Percentiles rank a stretch among this genome's conserved stretches.
phyloP scores from a whole-genome alignment of 2,329 filamentous ascomycete genomes.

The Scedosporium apiospermum region DNA sequence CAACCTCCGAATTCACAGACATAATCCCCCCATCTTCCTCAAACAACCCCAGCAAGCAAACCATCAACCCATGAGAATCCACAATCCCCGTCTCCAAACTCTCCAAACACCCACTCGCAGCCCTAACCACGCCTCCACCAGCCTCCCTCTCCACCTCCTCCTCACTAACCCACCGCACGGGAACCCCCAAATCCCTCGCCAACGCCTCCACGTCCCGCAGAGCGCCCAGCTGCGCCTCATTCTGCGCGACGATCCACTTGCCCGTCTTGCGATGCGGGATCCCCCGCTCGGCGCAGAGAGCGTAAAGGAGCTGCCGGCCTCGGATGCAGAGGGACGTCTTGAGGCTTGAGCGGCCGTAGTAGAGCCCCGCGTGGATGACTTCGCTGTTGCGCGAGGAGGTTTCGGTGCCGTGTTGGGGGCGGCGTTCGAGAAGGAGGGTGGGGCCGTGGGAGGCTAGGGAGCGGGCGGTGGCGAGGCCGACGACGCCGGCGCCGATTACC shows the following conservation, averaged over 20 bases:
- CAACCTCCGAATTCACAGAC: conserved; percentile 60
- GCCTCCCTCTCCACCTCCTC: conserved; percentile 33
- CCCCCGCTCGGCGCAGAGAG: conserved; percentile 55
- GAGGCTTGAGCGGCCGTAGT: conserved; percentile 67
- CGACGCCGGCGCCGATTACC: conserved; percentile 53
- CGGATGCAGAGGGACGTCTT: conserved; percentile 78
- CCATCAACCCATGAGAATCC: conserved; percentile 79
- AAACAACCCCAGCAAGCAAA: conserved; percentile 65
- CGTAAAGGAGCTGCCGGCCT: conserved; percentile 71
- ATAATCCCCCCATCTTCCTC: conserved; percentile 67
- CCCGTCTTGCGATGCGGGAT: conserved; percentile 69
- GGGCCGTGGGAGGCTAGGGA: conserved; percentile 56
- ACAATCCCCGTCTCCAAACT: conserved; percentile 82
- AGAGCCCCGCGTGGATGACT: conserved; percentile 92
- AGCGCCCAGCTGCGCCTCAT: conserved; percentile 55
- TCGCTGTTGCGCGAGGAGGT: conserved; percentile 88
- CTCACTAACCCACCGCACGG: conserved; percentile 58
- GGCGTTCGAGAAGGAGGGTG: conserved; percentile 74
- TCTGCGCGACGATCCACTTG: conserved; percentile 95
- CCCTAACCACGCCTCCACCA: conserved; percentile 36
- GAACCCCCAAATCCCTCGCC: conserved; percentile 39
- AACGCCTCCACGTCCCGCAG: conserved; percentile 41
- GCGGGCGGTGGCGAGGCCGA: conserved; percentile 72
- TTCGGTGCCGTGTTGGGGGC: conserved; percentile 63
- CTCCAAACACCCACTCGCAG: conserved; percentile 67